Evolutionary conservation across 1,139 yeast genomes (phyloP).

Genomic region (Yamadazyma triangularis): DNA sequence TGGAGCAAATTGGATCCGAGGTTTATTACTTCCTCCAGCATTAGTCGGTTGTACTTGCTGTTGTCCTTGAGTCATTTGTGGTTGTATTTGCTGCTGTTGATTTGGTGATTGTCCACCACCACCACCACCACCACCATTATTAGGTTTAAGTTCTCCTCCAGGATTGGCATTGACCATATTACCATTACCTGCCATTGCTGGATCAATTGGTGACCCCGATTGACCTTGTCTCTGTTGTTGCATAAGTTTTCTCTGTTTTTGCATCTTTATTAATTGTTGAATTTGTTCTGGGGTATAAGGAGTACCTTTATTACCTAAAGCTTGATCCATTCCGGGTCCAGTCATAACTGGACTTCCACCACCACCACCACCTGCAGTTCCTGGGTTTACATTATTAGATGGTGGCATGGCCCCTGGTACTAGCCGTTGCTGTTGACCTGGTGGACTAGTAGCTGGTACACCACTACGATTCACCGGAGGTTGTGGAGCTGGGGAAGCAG

Average conservation of each 20-base stretch:
- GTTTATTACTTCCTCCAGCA: constrained; percentile 18
- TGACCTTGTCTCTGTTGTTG: constrained; percentile 52
- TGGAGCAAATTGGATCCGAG: constrained; percentile 47
- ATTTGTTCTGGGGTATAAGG: too few species aligned
- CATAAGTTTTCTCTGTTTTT: constrained; percentile 49
- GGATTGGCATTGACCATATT: not conserved
- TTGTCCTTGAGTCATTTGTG: too few species aligned
- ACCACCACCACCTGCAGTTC: not conserved
- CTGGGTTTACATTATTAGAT: not conserved
- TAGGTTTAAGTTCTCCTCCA: not conserved
- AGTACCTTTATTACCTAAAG: too few species aligned
- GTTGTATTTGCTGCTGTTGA: constrained; percentile 1
- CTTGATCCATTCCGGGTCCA: constrained; percentile 8
- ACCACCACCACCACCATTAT: not conserved
- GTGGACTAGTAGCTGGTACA: not conserved
- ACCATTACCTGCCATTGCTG: constrained; percentile 10
- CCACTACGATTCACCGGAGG: not conserved
- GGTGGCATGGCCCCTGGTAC: not conserved
- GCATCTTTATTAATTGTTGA: constrained; percentile 51
- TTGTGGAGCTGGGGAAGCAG: too few species aligned
- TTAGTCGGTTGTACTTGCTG: constrained; percentile 13
- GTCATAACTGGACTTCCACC: not conserved
- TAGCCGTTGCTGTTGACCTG: not conserved
- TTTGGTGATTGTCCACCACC: too few species aligned
- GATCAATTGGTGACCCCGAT: too few species aligned